Evolutionary conservation across 2,329 filamentous ascomycete species (phyloP).

Genomic region (Chaetomium olivaceum): DNA sequence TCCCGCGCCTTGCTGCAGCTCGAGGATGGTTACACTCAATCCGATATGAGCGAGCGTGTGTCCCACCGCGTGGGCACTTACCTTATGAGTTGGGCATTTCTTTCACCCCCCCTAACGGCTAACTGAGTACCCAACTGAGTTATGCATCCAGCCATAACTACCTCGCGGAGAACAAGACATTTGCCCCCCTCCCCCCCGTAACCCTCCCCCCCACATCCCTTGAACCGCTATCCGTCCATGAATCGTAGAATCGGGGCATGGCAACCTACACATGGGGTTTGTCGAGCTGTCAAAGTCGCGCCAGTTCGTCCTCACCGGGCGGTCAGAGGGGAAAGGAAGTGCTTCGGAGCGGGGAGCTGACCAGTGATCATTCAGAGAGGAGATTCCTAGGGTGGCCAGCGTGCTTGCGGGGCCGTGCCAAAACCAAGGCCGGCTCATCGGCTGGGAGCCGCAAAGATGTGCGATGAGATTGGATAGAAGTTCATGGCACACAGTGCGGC

Average conservation of each 20-base stretch:
- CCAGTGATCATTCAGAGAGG: slow-evolving; percentile 1
- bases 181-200: background rate
- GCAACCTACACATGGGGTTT: background rate
- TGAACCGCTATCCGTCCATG: background rate
- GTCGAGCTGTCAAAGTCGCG: slow-evolving; percentile 3
- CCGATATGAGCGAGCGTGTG: background rate
- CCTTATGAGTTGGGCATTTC: background rate
- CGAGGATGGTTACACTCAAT: background rate
- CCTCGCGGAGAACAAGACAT: background rate
- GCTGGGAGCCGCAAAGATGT: background rate
- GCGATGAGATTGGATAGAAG: slow-evolving; percentile 9
- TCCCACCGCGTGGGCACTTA: background rate
- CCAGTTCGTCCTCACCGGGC: background rate
- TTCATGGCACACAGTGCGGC: slow-evolving; percentile 5
- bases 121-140: background rate
- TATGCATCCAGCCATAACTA: background rate
- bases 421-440: slow-evolving; percentile 3
- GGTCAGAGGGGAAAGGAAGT: background rate
- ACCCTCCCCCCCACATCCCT: no score
- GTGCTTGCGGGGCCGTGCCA: background rate
- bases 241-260: no score
- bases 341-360: background rate
- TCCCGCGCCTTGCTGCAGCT: background rate
- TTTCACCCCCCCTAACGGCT: background rate
- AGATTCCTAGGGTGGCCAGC: background rate